Conservation (phyloP, 2,329 filamentous ascomycete genomes). For the Pseudogymnoascus sp. region DNA sequence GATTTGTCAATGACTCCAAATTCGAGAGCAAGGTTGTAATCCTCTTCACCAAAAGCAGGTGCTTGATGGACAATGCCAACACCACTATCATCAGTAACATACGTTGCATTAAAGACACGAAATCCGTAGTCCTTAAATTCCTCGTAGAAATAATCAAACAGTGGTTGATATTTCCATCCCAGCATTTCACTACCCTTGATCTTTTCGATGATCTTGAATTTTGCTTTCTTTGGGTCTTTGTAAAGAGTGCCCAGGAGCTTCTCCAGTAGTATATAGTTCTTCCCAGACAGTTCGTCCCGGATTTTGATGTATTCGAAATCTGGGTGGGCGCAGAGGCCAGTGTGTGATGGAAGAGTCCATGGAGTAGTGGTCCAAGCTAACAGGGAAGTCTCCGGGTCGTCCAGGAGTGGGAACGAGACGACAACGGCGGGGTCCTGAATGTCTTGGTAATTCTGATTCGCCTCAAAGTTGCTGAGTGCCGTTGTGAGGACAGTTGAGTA, state of each 20-base stretch:
- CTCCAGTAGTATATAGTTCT: slow-evolving; percentile 79
- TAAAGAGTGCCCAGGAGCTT: slow-evolving; percentile 75
- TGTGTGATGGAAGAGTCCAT: slow-evolving; percentile 77
- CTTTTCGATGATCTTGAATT: slow-evolving; percentile 75
- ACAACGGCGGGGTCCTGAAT: slow-evolving; percentile 86
- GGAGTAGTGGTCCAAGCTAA: slow-evolving; percentile 88
- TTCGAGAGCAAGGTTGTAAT: slow-evolving; percentile 77
- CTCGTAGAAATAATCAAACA: slow-evolving; percentile 85
- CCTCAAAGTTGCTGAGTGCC: slow-evolving; percentile 86
- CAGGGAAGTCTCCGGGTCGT: slow-evolving; percentile 67
- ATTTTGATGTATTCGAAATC: slow-evolving; percentile 86
- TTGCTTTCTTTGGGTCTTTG: slow-evolving; percentile 93
- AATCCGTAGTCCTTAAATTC: slow-evolving; percentile 82
- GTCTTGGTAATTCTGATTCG: slow-evolving; percentile 90
- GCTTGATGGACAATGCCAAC: slow-evolving; percentile 91
- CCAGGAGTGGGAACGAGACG: slow-evolving; percentile 75
- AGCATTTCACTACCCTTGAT: slow-evolving; percentile 77
- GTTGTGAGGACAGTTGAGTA: slow-evolving; percentile 89
- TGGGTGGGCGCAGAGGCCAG: slow-evolving; percentile 69
- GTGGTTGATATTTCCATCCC: slow-evolving; percentile 80
- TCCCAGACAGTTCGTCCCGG: slow-evolving; percentile 70
- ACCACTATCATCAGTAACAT: slow-evolving; percentile 85
- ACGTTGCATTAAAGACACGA: slow-evolving; percentile 72
- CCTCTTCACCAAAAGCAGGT: slow-evolving; percentile 90
- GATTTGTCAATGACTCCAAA: slow-evolving; percentile 70